Percentiles rank a stretch among this genome's conserved stretches.
Evolutionary conservation across 257 asterid genomes (phyloP).

Genomic region (Nicotiana benthamiana): DNA sequence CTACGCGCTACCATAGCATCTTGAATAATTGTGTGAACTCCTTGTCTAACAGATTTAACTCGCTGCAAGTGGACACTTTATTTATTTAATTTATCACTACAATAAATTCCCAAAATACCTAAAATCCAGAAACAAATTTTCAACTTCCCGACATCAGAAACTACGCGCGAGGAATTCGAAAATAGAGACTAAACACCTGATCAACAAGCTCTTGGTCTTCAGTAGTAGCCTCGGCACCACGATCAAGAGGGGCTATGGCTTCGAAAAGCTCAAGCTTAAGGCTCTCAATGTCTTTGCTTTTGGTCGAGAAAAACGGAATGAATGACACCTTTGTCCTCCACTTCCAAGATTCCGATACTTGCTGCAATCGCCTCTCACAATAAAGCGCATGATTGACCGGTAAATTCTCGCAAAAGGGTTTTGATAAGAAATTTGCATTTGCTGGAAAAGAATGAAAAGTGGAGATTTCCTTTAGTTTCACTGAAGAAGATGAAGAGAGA

Average conservation of each 20-base stretch:
- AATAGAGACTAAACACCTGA: slow-evolving; percentile 16
- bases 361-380: background rate
- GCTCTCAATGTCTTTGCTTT: slow-evolving; percentile 21
- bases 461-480: slow-evolving; percentile 2
- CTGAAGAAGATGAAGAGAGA: slow-evolving; percentile 7
- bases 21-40: background rate
- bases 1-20: background rate
- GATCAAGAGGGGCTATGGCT: slow-evolving; percentile 49
- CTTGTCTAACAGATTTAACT: background rate
- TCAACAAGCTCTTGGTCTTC: slow-evolving; percentile 45
- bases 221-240: slow-evolving; percentile 52
- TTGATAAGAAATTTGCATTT: slow-evolving; percentile 7
- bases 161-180: background rate
- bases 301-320: slow-evolving; percentile 25
- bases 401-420: background rate
- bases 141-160: background rate
- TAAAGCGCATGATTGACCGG: background rate
- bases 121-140: background rate
- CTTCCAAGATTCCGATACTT: slow-evolving; percentile 10
- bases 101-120: background rate
- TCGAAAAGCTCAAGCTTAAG: slow-evolving; percentile 50
- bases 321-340: slow-evolving; percentile 40
- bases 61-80: background rate
- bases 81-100: background rate
- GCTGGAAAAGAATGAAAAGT: slow-evolving; percentile 2